phyloP scores from a whole-genome alignment of 768 basidiomycete genomes.

The Tylopilus sp. region DNA sequence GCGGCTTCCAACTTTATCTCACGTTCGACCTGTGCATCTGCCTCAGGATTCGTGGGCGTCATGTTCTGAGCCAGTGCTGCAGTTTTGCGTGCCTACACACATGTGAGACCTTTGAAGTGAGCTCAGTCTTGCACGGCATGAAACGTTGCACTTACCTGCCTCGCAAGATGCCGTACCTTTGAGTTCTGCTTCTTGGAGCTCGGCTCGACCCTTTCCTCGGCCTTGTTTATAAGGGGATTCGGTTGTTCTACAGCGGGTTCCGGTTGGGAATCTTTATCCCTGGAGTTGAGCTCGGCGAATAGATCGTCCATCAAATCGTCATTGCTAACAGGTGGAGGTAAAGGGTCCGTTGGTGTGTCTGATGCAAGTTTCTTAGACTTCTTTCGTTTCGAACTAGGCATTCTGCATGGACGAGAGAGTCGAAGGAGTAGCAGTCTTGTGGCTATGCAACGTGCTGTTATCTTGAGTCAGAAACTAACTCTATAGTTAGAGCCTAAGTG shows the following conservation, averaged over 20 bases:
- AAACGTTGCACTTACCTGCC: conserved; percentile 52
- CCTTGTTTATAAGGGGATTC: conserved; percentile 30
- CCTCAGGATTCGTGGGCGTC: conserved; percentile 51
- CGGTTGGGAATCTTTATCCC: conserved; percentile 46
- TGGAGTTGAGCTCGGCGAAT: conserved; percentile 69
- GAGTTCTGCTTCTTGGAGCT: conserved; percentile 47
- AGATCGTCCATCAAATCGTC: conserved; percentile 74
- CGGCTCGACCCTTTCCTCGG: conserved; percentile 15
- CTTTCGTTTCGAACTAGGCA: conserved; percentile 45
- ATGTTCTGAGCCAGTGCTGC: conserved; percentile 56
- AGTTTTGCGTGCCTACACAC: conserved; percentile 64
- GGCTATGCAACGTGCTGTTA: conserved; percentile 7
- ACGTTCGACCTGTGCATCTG: conserved; percentile 54
- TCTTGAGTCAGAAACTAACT: too few species aligned
- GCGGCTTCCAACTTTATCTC: conserved; percentile 68
- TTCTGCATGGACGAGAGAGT: background rate
- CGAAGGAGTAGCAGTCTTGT: background rate
- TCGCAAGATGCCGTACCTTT: conserved; percentile 63
- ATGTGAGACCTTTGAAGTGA: background rate
- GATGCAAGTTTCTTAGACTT: conserved; percentile 49
- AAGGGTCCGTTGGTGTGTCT: conserved; percentile 14
- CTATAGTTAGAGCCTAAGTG: too few species aligned
- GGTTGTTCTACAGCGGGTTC: conserved; percentile 48
- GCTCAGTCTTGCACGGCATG: background rate
- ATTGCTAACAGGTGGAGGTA: conserved; percentile 32